Evolutionary conservation across 768 basidiomycete species (phyloP).

Genomic region (Brasilioporus rufonigricans): DNA sequence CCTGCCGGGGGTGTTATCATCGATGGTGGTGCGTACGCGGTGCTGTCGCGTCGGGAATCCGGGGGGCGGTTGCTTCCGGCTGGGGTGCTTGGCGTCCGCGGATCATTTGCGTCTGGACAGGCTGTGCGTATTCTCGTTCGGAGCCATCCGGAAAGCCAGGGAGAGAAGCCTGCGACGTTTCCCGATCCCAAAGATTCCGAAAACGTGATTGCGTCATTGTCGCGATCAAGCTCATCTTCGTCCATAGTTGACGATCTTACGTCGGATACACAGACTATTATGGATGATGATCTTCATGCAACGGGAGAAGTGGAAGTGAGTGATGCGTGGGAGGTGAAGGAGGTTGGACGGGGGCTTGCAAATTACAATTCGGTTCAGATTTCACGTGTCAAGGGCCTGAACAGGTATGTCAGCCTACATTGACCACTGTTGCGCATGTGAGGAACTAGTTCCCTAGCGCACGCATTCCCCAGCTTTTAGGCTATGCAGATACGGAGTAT

Average conservation of each 20-base stretch:
- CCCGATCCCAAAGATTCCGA: conserved; percentile 19
- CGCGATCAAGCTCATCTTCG: conserved; percentile 38
- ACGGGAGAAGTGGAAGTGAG: conserved; percentile 36
- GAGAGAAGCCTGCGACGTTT: conserved; percentile 29
- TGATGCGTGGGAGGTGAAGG: conserved; percentile 69
- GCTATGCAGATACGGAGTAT: conserved; percentile 96
- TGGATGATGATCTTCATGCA: conserved; percentile 33
- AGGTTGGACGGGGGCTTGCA: conserved; percentile 91
- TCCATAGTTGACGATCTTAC: conserved; percentile 29
- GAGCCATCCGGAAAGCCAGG: conserved; percentile 28
- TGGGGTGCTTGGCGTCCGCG: conserved; percentile 84
- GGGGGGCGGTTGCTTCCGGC: conserved; percentile 91
- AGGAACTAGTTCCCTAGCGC: conserved; percentile 49
- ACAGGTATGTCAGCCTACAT: conserved; percentile 63
- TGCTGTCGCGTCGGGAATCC: conserved; percentile 80
- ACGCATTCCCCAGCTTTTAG: conserved; percentile 73
- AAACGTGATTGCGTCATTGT: conserved; percentile 33
- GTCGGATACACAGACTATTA: conserved; percentile 21
- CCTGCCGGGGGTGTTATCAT: conserved; percentile 88
- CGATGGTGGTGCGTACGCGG: conserved; percentile 84
- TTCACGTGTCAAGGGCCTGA: conserved; percentile 78
- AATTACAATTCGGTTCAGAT: conserved; percentile 97
- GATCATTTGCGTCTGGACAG: conserved; percentile 91
- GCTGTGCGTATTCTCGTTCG: conserved; percentile 82
- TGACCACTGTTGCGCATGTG: not conserved